A percentile compares a stretch with the other conserved stretches of the same genome.
phyloP scores from a whole-genome alignment of 164 flowering plant genomes.

The Brasenia schreberi region DNA sequence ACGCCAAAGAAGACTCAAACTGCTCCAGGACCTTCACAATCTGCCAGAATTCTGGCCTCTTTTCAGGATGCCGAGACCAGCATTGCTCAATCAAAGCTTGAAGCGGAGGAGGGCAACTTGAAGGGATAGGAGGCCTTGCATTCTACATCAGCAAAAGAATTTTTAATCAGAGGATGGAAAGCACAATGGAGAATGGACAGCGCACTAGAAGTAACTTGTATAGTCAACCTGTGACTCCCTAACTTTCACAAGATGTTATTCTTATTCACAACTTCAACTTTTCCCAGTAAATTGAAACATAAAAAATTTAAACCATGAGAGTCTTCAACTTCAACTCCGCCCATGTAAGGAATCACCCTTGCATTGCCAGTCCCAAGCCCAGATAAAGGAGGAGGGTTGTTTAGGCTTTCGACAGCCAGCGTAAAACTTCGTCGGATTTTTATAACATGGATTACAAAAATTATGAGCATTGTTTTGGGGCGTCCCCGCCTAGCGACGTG shows the following conservation, averaged over 20 bases:
- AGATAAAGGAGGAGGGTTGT: too few relatives aligned
- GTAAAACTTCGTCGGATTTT: too few relatives aligned
- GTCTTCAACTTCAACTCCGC: neutral
- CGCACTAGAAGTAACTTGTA: neutral
- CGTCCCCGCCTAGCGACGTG: too few relatives aligned
- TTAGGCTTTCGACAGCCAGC: too few relatives aligned
- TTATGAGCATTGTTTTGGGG: too few relatives aligned
- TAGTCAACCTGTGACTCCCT: neutral
- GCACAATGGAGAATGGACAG: neutral
- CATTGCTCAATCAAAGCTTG: slow-evolving; percentile 62
- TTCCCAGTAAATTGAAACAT: neutral
- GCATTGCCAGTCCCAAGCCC: too few relatives aligned
- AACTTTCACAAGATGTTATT: neutral
- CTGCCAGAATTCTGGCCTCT: slow-evolving; percentile 70
- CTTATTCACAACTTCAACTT: neutral
- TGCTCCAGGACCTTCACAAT: slow-evolving; percentile 65
- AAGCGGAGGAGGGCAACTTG: slow-evolving; percentile 51
- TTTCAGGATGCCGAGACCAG: slow-evolving; percentile 49
- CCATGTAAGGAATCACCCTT: too few relatives aligned
- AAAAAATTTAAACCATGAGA: neutral
- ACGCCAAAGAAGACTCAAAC: slow-evolving; percentile 45
- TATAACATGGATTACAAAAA: too few relatives aligned
- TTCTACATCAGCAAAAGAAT: slow-evolving; percentile 31
- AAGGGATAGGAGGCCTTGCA: slow-evolving; percentile 59
- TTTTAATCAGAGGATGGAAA: neutral